Evolutionary conservation across 2,329 filamentous ascomycete genomes (phyloP).

Genomic region (Diaporthe humulicola): DNA sequence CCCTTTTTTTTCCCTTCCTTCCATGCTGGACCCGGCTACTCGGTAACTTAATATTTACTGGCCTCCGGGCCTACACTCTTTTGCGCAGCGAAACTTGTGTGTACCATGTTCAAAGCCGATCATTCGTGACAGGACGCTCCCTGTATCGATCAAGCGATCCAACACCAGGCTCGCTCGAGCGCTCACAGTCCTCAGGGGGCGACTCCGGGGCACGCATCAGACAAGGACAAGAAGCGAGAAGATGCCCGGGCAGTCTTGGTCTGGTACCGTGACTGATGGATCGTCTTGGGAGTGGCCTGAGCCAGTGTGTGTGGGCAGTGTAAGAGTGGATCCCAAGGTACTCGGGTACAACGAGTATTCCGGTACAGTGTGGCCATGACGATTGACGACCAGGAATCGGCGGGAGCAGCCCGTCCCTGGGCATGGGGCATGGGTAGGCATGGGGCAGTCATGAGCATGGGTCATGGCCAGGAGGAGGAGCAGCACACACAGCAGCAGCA

Average conservation of each 20-base stretch:
- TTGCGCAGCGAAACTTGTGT: background rate
- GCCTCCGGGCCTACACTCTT: background rate
- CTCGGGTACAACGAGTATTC: background rate
- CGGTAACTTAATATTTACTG: constrained; percentile 10
- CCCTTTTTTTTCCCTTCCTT: background rate
- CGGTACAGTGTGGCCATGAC: constrained; percentile 21
- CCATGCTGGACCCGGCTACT: constrained; percentile 24
- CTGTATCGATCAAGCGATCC: background rate
- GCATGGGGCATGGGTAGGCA: constrained; percentile 11
- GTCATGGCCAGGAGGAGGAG: background rate
- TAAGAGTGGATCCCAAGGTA: background rate
- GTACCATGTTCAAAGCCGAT: background rate
- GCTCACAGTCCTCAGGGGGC: background rate
- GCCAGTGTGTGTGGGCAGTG: constrained; percentile 19
- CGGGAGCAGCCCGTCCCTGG: constrained; percentile 30
- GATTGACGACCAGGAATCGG: constrained; percentile 29
- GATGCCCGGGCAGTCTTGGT: constrained; percentile 7
- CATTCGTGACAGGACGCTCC: background rate
- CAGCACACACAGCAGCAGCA: too few species aligned
- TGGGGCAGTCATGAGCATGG: background rate
- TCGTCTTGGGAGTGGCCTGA: constrained; percentile 24
- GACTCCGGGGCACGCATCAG: too few species aligned
- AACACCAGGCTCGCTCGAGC: background rate
- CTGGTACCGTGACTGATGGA: constrained; percentile 30
- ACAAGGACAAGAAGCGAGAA: constrained; percentile 5